Evolutionary conservation across 768 basidiomycete genomes (phyloP), one percentile per base, ranked within the genome.

Genomic region (Tylopilus subfusipes): DNA sequence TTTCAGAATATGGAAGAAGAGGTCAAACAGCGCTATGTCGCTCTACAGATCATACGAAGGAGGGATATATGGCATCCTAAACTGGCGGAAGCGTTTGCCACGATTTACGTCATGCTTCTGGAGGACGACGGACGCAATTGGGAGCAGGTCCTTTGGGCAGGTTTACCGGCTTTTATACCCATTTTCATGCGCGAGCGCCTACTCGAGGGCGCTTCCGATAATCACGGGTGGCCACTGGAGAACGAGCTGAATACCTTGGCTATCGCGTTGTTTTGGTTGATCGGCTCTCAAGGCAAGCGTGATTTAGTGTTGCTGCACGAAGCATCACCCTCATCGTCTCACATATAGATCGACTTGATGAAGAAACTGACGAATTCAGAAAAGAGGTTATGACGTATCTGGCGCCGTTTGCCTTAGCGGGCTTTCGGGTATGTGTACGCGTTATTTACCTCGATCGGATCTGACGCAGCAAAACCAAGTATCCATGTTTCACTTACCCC

Each of bases 61-160:
- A 68, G 69, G 4, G 63, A 67, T 3, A 52, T 78, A 27, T 66
- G 75, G 57, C 61, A 74, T 54, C 67, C 73, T 27, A 51, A 58
- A 16, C 63, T 82, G 10, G 71, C 68, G 0, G 75, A 80, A 53
- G 76, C 76, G 12, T 65, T 86, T 29, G 80, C 80, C 71, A 75
- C 75, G 0, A 75, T 80, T 48, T 83, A 80, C 61, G 63, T 79
- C 33, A 83, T 86, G 81, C 68, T 83, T 39, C 75, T 83, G 30
- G 82, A 85, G 56, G 77, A 82, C 25, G 78, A 76, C 50, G 75
- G 73, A 44, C 76, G 73, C 56, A 83, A 83, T 61, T 60, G 73
- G 36, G 71, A 72, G 47, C 81, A 79, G 55, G 70, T 83, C 14
- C 61, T 72, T 45, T 72, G 74, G 63, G 78, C 79, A 6, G 72